These are phyloP conservation scores for Tardiomyces digboiensis DNA, from an alignment of 1,139 yeast genomes.

Conservation along the genomic window DNA sequence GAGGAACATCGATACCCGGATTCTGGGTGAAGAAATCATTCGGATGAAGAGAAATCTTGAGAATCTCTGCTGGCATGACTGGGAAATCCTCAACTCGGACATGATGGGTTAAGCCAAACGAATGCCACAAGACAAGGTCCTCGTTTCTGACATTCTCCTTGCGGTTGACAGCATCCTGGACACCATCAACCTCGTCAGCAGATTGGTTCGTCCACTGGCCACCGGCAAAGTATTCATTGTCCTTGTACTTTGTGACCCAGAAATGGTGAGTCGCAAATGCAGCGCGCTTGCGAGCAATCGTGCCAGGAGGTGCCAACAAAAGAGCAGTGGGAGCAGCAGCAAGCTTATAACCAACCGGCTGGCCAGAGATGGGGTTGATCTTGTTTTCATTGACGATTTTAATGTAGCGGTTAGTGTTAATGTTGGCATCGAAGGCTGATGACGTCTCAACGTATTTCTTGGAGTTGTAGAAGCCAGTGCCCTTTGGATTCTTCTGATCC, in stretches of 20 bases:
- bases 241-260: constrained; percentile 69
- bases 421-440: constrained; percentile 65
- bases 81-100: constrained; percentile 83
- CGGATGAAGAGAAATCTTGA: constrained; percentile 61
- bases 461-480: constrained; percentile 64
- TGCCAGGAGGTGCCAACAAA: constrained; percentile 56
- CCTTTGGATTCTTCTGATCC: constrained; percentile 53
- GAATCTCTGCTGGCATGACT: constrained; percentile 81
- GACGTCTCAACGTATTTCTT: constrained; percentile 62
- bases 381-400: constrained; percentile 73
- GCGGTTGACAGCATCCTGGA: constrained; percentile 53
- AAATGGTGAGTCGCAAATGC: constrained; percentile 63
- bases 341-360: constrained; percentile 79
- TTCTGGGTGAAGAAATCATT: constrained; percentile 71
- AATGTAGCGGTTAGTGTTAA: constrained; percentile 65
- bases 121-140: constrained; percentile 80
- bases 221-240: constrained; percentile 61
- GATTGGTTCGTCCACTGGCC: constrained; percentile 79
- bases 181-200: constrained; percentile 51
- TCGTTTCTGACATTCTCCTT: constrained; percentile 67
- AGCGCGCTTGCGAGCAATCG: constrained; percentile 58
- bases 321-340: constrained; percentile 70
- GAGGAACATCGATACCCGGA: constrained; percentile 80
- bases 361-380: constrained; percentile 64
- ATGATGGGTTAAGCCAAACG: constrained; percentile 78